phyloP scores from a whole-genome alignment of 176 grass and related monocot genomes.

The Lolium rigidum region DNA sequence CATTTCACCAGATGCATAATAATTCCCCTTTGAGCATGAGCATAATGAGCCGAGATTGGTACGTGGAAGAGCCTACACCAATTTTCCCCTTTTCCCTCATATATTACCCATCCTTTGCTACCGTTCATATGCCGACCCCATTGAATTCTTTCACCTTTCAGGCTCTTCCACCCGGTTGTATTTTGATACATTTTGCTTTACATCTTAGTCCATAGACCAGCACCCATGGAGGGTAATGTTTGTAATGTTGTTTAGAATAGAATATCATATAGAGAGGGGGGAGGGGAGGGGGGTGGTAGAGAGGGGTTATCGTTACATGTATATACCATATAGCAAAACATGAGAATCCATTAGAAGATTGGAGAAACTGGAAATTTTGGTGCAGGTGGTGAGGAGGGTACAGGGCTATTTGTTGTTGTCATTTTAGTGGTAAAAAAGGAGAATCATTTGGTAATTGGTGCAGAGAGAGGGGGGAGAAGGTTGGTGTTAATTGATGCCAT shows the following conservation, averaged over 20 bases:
- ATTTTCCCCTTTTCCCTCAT: slow-evolving; percentile 11
- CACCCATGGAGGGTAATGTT: slow-evolving; percentile 54
- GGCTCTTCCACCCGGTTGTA: slow-evolving; percentile 54
- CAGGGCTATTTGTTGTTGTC: slow-evolving; percentile 46
- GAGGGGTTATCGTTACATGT: slow-evolving; percentile 61
- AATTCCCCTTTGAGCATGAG: slow-evolving; percentile 49
- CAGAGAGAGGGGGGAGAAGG: slow-evolving; percentile 23
- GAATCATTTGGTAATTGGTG: slow-evolving; percentile 25
- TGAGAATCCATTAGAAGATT: slow-evolving; percentile 60
- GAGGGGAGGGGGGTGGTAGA: slow-evolving; percentile 18
- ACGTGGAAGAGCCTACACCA: slow-evolving; percentile 57
- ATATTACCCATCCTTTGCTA: slow-evolving; percentile 25
- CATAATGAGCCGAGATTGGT: too few relatives aligned
- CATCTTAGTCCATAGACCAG: slow-evolving; percentile 53
- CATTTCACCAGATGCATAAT: slow-evolving; percentile 60
- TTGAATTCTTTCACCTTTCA: slow-evolving; percentile 58
- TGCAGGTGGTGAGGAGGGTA: slow-evolving; percentile 37
- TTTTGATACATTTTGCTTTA: slow-evolving; percentile 56
- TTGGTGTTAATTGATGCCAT: slow-evolving; percentile 48
- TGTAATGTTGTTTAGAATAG: slow-evolving; percentile 71
- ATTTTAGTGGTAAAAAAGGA: slow-evolving; percentile 21
- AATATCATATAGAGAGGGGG: slow-evolving; percentile 40
- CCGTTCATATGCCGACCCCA: slow-evolving; percentile 44
- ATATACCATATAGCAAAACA: slow-evolving; percentile 64
- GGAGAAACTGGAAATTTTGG: slow-evolving; percentile 44